Base-by-base conservation (phyloP, 306 rosid species). In the Betula pendula region DNA sequence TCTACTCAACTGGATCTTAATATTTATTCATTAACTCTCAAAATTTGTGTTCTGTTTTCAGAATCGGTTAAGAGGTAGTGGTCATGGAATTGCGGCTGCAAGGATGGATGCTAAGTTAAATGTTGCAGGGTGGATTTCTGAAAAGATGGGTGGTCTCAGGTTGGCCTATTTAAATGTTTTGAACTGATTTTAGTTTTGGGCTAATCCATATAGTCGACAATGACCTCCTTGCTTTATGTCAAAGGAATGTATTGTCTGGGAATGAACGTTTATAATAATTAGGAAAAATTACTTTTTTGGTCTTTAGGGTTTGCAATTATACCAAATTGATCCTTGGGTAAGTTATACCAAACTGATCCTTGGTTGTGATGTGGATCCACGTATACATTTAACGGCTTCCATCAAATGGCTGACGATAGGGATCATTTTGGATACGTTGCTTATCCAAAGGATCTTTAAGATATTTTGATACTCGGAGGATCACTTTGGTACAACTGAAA, bases 101-200 rank as follows among this genome's bases (percentile, higher is more conserved):
- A 91, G 99, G 88, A 92, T 95, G 99, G 97, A 92, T 81, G 99
- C 97, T 40, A 95, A 95, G 84, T 84, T 92, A 72, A 95, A 89
- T 78, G 88, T 88, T 75, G 94, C 96, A 0, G 99, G 99, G 75
- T 95, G 96, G 99, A 84, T 95, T 81, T 88, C 99, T 55, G 99
- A 95, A 82, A 88, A 85, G 80, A 95, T 92, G 99, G 97, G 97
- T 80, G 99, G 99, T 84, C 85, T 90, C 86, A 92, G 99, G 97
- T 95, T 84, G 79, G 85, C 31, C 81, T 68, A 29, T n/a, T 78
- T 63, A 71, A 45, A 70, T 82, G 80, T 72, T 78, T 67, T 75
- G 58, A 29, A 70, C 60, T 53, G 44, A 25, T 19, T 53, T 76
- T 60, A 70, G 44, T 4, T 81, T 75, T 45, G 68, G 69, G 71